Percentiles rank a stretch among this genome's conserved stretches.
Conservation (phyloP, 768 basidiomycete species). For the Psilocybe sp. region DNA sequence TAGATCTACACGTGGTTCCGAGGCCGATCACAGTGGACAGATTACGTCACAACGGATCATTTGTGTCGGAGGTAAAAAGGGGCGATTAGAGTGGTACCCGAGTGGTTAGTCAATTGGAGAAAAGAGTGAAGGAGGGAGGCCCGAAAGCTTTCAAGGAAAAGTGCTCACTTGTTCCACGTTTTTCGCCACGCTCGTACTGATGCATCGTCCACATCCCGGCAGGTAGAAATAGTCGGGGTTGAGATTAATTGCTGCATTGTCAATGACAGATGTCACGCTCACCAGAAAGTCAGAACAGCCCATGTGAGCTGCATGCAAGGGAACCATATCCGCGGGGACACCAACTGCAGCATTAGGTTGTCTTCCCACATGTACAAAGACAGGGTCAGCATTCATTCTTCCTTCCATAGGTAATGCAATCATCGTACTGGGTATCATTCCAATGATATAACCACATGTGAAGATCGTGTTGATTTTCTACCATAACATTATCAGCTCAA, state of each 20-base stretch:
- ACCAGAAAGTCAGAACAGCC: slow-evolving; percentile 68
- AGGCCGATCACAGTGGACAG: not conserved
- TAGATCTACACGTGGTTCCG: slow-evolving; percentile 43
- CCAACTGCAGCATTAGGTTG: slow-evolving; percentile 63
- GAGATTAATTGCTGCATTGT: not conserved
- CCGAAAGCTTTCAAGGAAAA: not conserved
- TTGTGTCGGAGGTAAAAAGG: too few relatives aligned
- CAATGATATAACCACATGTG: slow-evolving; percentile 73
- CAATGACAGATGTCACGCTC: slow-evolving; percentile 4
- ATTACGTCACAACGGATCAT: too few relatives aligned
- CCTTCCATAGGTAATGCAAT: not conserved
- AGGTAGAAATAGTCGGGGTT: not conserved
- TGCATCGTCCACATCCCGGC: not conserved
- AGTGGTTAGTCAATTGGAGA: too few relatives aligned
- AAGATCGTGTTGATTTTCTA: slow-evolving; percentile 70
- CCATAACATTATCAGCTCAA: slow-evolving; percentile 5
- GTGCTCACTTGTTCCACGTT: slow-evolving; percentile 51
- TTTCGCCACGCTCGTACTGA: slow-evolving; percentile 52
- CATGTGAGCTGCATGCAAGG: slow-evolving; percentile 64
- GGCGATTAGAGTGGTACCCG: too few relatives aligned
- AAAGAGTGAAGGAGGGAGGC: not conserved
- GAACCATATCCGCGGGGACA: slow-evolving; percentile 65
- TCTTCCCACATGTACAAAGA: slow-evolving; percentile 29
- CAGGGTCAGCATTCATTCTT: not conserved
- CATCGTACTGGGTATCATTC: slow-evolving; percentile 63